Evolutionary conservation across 192 early-diverging fungal species (phyloP).

Genomic region (Obelidium mucronatum): DNA sequence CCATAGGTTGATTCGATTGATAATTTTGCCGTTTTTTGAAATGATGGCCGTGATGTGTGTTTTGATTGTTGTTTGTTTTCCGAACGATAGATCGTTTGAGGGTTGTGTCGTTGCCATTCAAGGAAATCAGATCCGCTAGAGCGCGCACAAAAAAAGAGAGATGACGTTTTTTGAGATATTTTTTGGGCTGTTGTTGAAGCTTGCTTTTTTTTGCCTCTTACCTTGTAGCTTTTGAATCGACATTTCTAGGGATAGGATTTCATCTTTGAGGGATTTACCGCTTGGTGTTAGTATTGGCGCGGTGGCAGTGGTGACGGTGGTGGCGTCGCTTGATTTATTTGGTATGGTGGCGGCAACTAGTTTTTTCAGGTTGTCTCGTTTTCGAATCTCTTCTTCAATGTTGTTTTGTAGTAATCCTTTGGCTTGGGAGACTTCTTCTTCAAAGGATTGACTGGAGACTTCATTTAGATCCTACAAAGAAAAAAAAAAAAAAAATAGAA

Average conservation of each 20-base stretch:
- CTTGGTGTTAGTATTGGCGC: too few relatives aligned
- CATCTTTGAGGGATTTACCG: constrained; percentile 38
- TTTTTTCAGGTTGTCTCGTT: constrained; percentile 47
- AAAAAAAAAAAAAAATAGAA: too few relatives aligned
- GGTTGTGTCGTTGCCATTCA: neutral
- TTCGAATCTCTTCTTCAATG: constrained; percentile 52
- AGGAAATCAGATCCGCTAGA: neutral
- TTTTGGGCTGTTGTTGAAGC: too few relatives aligned
- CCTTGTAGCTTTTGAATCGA: constrained; percentile 28
- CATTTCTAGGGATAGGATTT: constrained; percentile 28
- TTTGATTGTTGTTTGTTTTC: constrained; percentile 10
- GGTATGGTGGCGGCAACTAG: too few relatives aligned
- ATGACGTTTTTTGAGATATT: too few relatives aligned
- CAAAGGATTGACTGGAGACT: constrained; percentile 15
- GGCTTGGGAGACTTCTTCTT: constrained; percentile 40
- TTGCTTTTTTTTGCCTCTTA: too few relatives aligned
- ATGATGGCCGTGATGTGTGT: constrained; percentile 44
- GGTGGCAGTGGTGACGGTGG: too few relatives aligned
- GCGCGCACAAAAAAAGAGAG: too few relatives aligned
- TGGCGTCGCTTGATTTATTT: too few relatives aligned
- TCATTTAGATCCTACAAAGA: constrained; percentile 26
- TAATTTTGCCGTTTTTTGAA: constrained; percentile 47
- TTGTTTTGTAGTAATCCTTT: constrained; percentile 45
- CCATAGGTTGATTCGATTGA: constrained; percentile 54
- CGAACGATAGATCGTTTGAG: constrained; percentile 4